A percentile compares a stretch with the other conserved stretches of the same genome.
Conservation (phyloP, 176 grass and related monocot genomes). For the Pharus latifolius region DNA sequence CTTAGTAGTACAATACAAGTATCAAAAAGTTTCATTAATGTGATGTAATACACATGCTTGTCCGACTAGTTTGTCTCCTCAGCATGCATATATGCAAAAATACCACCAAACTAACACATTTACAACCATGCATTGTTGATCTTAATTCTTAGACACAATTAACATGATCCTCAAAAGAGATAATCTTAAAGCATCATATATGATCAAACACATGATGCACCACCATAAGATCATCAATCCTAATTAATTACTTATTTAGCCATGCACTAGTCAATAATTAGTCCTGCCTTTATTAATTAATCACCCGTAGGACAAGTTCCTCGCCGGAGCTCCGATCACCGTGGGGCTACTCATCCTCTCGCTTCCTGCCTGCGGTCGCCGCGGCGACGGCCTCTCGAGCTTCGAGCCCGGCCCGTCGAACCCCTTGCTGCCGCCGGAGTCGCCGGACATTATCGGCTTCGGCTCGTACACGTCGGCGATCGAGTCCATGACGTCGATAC, state of each 20-base stretch:
- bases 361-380: slow-evolving; percentile 46
- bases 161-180: slow-evolving; percentile 15
- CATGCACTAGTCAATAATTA: slow-evolving; percentile 5
- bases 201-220: slow-evolving; percentile 28
- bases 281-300: not conserved
- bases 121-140: no score
- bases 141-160: slow-evolving; percentile 12
- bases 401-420: slow-evolving; percentile 28
- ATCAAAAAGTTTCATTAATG: not conserved
- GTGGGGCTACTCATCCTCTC: slow-evolving; percentile 57
- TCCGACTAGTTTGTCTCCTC: not conserved
- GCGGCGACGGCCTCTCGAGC: slow-evolving; percentile 63
- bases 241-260: not conserved
- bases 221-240: slow-evolving; percentile 31
- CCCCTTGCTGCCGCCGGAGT: slow-evolving; percentile 55
- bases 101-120: slow-evolving; percentile 29
- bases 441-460: slow-evolving; percentile 60
- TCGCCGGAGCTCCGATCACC: slow-evolving; percentile 47
- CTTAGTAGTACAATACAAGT: not conserved
- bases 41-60: slow-evolving; percentile 4
- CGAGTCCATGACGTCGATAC: slow-evolving; percentile 54
- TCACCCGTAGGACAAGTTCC: slow-evolving; percentile 85
- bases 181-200: slow-evolving; percentile 32
- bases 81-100: slow-evolving; percentile 25
- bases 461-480: slow-evolving; percentile 55